Conservation (phyloP, 2,329 filamentous ascomycete genomes). For the Huntiella abstrusa region DNA sequence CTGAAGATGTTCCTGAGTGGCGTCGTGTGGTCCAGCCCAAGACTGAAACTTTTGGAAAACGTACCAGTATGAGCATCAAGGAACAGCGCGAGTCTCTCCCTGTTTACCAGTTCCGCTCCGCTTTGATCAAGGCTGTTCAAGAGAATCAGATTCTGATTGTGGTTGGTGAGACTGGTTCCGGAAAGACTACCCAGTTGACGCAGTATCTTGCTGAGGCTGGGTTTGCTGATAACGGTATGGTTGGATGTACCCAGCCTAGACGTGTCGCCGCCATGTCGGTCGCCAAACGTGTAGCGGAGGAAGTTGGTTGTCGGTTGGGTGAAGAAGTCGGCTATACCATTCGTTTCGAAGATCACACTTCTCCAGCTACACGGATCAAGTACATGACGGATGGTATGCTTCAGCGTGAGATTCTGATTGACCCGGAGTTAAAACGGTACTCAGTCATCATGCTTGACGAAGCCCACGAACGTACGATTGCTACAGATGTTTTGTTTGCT, state of each 20-base stretch:
- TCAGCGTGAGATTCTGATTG: constrained; percentile 81
- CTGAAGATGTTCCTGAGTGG: constrained; percentile 74
- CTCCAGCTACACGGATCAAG: constrained; percentile 78
- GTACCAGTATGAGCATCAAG: constrained; percentile 83
- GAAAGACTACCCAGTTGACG: constrained; percentile 91
- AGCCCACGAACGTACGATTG: constrained; percentile 90
- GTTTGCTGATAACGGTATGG: constrained; percentile 70
- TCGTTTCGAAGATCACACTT: constrained; percentile 89
- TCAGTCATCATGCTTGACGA: constrained; percentile 97
- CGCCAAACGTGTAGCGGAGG: constrained; percentile 87
- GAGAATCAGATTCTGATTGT: constrained; percentile 89
- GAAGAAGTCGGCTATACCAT: constrained; percentile 94
- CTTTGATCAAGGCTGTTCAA: constrained; percentile 69
- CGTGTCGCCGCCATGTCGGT: constrained; percentile 97
- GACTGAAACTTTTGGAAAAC: constrained; percentile 64
- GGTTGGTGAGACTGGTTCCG: constrained; percentile 90
- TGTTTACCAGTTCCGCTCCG: constrained; percentile 71
- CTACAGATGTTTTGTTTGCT: constrained; percentile 88
- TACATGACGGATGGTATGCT: constrained; percentile 99
- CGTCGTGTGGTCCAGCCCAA: constrained; percentile 66
- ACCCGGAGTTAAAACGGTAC: constrained; percentile 75
- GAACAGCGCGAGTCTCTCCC: constrained; percentile 81
- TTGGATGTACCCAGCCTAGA: constrained; percentile 91
- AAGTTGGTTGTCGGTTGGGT: constrained; percentile 79
- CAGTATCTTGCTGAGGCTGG: constrained; percentile 90